Conservation (phyloP, 108 stramenopile species). For the Thalassiosira profunda region DNA sequence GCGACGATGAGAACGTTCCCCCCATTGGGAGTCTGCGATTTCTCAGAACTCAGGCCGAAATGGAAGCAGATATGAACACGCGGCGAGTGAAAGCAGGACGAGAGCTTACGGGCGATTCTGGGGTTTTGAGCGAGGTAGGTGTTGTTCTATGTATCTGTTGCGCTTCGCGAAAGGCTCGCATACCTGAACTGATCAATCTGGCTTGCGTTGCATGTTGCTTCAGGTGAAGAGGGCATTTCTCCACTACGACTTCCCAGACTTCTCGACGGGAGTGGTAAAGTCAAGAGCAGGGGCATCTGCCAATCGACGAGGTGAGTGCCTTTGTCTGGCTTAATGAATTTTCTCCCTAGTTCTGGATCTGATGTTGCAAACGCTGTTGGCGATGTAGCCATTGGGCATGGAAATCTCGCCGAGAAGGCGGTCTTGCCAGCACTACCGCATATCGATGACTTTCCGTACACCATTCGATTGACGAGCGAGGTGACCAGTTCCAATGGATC, state of each 20-base stretch:
- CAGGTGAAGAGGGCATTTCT: slow-evolving; percentile 62
- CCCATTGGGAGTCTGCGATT: slow-evolving; percentile 69
- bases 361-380: slow-evolving; percentile 95
- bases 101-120: slow-evolving; percentile 75
- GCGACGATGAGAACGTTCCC: slow-evolving; percentile 47
- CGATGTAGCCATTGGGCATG: slow-evolving; percentile 89
- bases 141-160: too few species aligned
- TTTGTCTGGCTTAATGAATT: too few species aligned
- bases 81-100: slow-evolving; percentile 59
- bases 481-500: slow-evolving; percentile 90
- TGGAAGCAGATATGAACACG: slow-evolving; percentile 67
- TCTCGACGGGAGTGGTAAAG: slow-evolving; percentile 63
- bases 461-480: slow-evolving; percentile 84
- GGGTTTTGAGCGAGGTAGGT: slow-evolving; percentile 52
- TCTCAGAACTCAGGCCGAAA: slow-evolving; percentile 55
- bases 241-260: slow-evolving; percentile 93
- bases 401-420: slow-evolving; percentile 88
- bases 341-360: slow-evolving; percentile 96
- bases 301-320: slow-evolving; percentile 74
- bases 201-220: too few species aligned
- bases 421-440: slow-evolving; percentile 67
- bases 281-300: slow-evolving; percentile 39
- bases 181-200: too few species aligned
- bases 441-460: slow-evolving; percentile 81
- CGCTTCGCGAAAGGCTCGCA: too few species aligned